These are phyloP conservation scores for Dryas integrifolia DNA, from an alignment of 331 rosid genomes.

Conservation along the genomic window DNA sequence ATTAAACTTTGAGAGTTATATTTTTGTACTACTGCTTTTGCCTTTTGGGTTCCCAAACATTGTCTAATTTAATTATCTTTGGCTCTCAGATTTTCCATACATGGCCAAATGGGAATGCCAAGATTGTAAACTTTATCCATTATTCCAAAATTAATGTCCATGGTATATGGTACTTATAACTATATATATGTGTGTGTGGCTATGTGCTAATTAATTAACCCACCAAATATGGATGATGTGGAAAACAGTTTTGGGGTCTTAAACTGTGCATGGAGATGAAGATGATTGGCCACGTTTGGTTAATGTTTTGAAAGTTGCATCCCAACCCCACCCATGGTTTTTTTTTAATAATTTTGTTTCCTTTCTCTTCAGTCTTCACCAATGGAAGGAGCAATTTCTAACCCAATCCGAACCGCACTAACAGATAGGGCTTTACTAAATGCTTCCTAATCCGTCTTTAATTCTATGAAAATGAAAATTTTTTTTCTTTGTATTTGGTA, in stretches of 20 bases:
- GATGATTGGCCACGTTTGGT: slow-evolving; percentile 2
- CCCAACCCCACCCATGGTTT: not conserved
- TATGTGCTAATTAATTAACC: not conserved
- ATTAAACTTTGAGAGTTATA: too few relatives aligned
- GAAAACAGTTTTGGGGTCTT: not conserved
- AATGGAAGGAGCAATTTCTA: not conserved
- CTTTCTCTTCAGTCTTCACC: not conserved
- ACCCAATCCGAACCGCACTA: slow-evolving; percentile 10
- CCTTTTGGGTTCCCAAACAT: not conserved
- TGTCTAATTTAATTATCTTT: too few relatives aligned
- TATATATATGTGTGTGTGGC: too few relatives aligned
- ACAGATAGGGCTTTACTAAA: not conserved
- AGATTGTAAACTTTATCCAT: not conserved
- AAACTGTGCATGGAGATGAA: not conserved
- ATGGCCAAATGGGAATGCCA: too few relatives aligned
- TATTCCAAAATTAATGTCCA: not conserved
- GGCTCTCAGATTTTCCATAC: too few relatives aligned
- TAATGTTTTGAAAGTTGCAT: slow-evolving; percentile 1
- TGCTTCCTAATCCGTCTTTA: not conserved
- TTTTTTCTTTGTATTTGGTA: too few relatives aligned
- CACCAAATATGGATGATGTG: not conserved
- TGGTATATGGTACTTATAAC: too few relatives aligned
- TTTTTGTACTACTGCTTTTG: too few relatives aligned
- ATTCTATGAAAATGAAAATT: not conserved
- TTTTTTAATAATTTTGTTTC: not conserved